Evolutionary conservation across 2,329 filamentous ascomycete genomes (phyloP).

Genomic region (Pleurostoma richardsiae): DNA sequence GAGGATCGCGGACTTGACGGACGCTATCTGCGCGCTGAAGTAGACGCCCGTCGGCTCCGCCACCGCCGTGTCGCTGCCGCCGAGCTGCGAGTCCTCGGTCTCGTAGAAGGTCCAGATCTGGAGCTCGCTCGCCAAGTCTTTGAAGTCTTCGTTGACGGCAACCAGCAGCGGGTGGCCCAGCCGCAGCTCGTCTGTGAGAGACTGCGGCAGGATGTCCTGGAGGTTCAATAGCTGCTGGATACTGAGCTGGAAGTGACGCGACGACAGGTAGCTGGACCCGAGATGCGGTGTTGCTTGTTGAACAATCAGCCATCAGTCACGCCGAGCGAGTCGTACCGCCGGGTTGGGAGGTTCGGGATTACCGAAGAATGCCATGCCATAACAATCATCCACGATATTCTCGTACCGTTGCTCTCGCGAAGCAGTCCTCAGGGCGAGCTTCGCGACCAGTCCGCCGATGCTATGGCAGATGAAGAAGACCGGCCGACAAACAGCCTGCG

Average conservation of each 20-base stretch:
- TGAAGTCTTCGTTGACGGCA: constrained; percentile 46
- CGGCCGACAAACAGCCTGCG: constrained; percentile 31
- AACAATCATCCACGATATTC: constrained; percentile 44
- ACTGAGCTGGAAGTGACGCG: constrained; percentile 41
- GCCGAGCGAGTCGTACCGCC: no score
- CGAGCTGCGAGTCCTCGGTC: constrained; percentile 49
- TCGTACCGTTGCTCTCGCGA: constrained; percentile 26
- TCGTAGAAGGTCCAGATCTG: constrained; percentile 56
- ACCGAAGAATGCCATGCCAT: constrained; percentile 54
- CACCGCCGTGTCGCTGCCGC: constrained; percentile 22
- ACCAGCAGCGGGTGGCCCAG: constrained; percentile 42
- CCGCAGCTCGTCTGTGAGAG: constrained; percentile 40
- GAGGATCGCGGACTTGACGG: constrained; percentile 42
- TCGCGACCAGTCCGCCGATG: constrained; percentile 50
- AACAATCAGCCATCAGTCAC: no score
- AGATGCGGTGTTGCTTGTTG: constrained; percentile 47
- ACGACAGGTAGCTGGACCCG: constrained; percentile 54
- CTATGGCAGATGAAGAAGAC: constrained; percentile 54
- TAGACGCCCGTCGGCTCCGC: constrained; percentile 35
- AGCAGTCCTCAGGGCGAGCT: constrained; percentile 45
- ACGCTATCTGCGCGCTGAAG: constrained; percentile 52
- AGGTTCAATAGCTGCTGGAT: constrained; percentile 45
- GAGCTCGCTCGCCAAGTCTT: constrained; percentile 45
- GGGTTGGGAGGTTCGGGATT: constrained; percentile 11
- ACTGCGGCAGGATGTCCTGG: constrained; percentile 37